phyloP scores from a whole-genome alignment of 257 asterid species.

The Voacanga thouarsii region DNA sequence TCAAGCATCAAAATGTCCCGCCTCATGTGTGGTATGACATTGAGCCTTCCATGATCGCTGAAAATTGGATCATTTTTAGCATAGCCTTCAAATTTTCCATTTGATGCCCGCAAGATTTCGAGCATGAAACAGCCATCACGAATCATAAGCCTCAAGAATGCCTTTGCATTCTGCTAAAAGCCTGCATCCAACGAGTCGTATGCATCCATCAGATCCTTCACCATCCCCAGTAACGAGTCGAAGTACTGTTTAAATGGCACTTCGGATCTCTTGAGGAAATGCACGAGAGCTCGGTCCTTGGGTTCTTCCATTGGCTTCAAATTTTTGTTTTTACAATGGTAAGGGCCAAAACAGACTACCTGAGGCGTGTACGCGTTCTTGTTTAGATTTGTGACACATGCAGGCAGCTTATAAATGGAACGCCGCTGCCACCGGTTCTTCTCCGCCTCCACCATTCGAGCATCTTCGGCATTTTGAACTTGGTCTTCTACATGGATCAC shows the following conservation, averaged over 20 bases:
- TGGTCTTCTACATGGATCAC: not conserved
- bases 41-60: slow-evolving; percentile 31
- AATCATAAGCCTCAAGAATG: slow-evolving; percentile 34
- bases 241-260: not conserved
- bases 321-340: slow-evolving; percentile 21
- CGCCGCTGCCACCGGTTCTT: slow-evolving; percentile 34
- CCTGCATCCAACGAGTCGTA: not conserved
- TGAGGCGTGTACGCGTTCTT: slow-evolving; percentile 37
- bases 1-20: slow-evolving; percentile 23
- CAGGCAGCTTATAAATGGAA: slow-evolving; percentile 38
- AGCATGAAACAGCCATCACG: slow-evolving; percentile 39
- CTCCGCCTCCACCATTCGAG: not conserved
- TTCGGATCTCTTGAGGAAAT: slow-evolving; percentile 31
- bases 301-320: slow-evolving; percentile 44
- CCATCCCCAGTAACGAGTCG: not conserved
- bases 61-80: slow-evolving; percentile 37
- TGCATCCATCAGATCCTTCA: not conserved
- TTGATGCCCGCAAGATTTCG: slow-evolving; percentile 26
- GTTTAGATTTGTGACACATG: slow-evolving; percentile 25
- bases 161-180: slow-evolving; percentile 9
- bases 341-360: slow-evolving; percentile 49
- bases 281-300: slow-evolving; percentile 47
- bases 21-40: slow-evolving; percentile 29
- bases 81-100: slow-evolving; percentile 1
- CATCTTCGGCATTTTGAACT: not conserved